Conservation (phyloP, 768 basidiomycete species). For the Tubosaeta sp. region DNA sequence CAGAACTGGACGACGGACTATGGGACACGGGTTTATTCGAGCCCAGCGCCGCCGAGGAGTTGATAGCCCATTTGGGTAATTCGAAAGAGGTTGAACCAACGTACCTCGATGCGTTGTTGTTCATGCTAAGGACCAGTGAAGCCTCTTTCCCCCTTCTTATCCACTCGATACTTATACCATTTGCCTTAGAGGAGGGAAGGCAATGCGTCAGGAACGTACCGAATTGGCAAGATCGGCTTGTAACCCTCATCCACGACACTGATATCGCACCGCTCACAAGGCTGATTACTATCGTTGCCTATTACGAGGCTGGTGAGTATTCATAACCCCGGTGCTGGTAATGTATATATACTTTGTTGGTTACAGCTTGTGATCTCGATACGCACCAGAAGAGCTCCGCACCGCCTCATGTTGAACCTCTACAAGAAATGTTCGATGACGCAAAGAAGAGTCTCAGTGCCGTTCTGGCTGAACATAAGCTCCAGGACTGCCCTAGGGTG, state of each 20-base stretch:
- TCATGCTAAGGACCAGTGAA: conserved; percentile 20
- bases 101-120: conserved; percentile 16
- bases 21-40: conserved; percentile 24
- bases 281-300: conserved; percentile 18
- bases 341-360: not conserved
- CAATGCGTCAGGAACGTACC: conserved; percentile 10
- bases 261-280: conserved; percentile 10
- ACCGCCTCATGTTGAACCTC: not conserved
- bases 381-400: not conserved
- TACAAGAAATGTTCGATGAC: conserved; percentile 1
- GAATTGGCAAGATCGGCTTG: conserved; percentile 9
- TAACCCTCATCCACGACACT: conserved; percentile 3
- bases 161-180: not conserved
- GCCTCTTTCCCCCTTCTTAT: not conserved
- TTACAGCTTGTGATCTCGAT: conserved; percentile 7
- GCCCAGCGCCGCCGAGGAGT: conserved; percentile 8
- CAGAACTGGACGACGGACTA: conserved; percentile 1
- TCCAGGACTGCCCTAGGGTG: conserved; percentile 14
- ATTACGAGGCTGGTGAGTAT: conserved; percentile 15
- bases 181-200: conserved; percentile 8
- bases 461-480: conserved; percentile 8
- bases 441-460: conserved; percentile 10
- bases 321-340: too few species aligned
- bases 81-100: conserved; percentile 9
- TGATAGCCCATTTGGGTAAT: conserved; percentile 6